phyloP scores from a whole-genome alignment of 2,329 filamentous ascomycete species.

The Endocalyx cinctus region DNA sequence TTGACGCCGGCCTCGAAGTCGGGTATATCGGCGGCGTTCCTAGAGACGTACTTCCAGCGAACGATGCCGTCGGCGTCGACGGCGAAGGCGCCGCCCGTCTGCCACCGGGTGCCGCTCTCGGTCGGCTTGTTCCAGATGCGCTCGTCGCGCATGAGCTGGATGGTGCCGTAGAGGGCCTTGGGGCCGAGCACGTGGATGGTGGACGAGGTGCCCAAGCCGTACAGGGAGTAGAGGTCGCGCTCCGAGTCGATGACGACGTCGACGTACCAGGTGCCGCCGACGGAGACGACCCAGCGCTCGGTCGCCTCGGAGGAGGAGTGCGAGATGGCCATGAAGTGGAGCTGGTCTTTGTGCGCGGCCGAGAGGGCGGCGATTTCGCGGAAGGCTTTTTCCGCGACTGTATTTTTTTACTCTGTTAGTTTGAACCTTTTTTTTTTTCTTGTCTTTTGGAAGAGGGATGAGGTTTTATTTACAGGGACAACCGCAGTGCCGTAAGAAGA shows the following conservation, averaged over 20 bases:
- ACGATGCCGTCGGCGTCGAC: constrained; percentile 49
- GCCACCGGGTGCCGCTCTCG: constrained; percentile 65
- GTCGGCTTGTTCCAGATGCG: constrained; percentile 62
- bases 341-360: constrained; percentile 38
- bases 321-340: constrained; percentile 59
- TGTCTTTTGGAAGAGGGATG: not conserved
- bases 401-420: not conserved
- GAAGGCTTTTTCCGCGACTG: constrained; percentile 67
- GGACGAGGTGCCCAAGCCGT: constrained; percentile 59
- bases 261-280: constrained; percentile 54
- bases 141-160: constrained; percentile 55
- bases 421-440: not conserved
- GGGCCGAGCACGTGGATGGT: constrained; percentile 62
- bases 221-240: constrained; percentile 57
- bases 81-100: constrained; percentile 62
- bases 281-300: constrained; percentile 51
- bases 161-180: constrained; percentile 50
- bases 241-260: constrained; percentile 56
- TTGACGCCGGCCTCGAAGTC: constrained; percentile 45
- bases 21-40: constrained; percentile 47
- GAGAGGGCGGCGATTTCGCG: constrained; percentile 48
- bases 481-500: constrained; percentile 69
- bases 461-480: constrained; percentile 59
- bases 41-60: constrained; percentile 44
- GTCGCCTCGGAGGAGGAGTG: constrained; percentile 52